Conservation (phyloP, 306 rosid species). For the Calophaca sinica region DNA sequence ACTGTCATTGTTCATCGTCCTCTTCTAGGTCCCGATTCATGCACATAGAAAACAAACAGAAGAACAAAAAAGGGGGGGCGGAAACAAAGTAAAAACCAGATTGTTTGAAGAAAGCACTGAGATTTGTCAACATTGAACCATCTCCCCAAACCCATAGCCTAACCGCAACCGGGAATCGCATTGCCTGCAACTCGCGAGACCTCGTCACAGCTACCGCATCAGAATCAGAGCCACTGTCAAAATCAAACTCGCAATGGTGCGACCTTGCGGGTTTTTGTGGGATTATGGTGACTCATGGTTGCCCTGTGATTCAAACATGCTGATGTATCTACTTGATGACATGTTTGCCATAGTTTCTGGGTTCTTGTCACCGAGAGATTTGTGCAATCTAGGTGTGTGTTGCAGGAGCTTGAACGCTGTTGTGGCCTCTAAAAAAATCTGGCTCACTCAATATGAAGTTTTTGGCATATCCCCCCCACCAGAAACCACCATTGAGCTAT, state of each 20-base stretch:
- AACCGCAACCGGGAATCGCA: too few relatives aligned
- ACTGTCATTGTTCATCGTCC: too few relatives aligned
- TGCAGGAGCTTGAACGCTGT: slow-evolving; percentile 64
- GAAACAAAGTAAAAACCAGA: too few relatives aligned
- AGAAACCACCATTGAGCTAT: too few relatives aligned
- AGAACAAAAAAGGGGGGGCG: too few relatives aligned
- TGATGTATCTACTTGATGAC: slow-evolving; percentile 75
- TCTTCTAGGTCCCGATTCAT: slow-evolving; percentile 38
- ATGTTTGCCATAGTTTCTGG: slow-evolving; percentile 63
- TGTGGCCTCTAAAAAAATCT: slow-evolving; percentile 72
- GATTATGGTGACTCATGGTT: too few relatives aligned
- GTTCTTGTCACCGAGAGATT: slow-evolving; percentile 70
- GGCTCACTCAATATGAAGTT: slow-evolving; percentile 79
- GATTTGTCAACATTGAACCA: too few relatives aligned
- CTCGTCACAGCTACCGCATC: too few relatives aligned
- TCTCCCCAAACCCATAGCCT: too few relatives aligned
- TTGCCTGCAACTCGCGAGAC: too few relatives aligned
- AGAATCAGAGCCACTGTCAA: too few relatives aligned
- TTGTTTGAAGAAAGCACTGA: too few relatives aligned
- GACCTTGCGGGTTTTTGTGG: slow-evolving; percentile 31
- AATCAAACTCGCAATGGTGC: background rate
- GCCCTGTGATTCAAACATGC: slow-evolving; percentile 65
- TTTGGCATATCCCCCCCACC: slow-evolving; percentile 41
- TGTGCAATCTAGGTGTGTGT: slow-evolving; percentile 73
- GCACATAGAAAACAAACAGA: slow-evolving; percentile 34